Percentiles rank a stretch among this genome's conserved stretches.
phyloP scores from a whole-genome alignment of 192 early-diverging fungal genomes.

The Coemansia sp. region DNA sequence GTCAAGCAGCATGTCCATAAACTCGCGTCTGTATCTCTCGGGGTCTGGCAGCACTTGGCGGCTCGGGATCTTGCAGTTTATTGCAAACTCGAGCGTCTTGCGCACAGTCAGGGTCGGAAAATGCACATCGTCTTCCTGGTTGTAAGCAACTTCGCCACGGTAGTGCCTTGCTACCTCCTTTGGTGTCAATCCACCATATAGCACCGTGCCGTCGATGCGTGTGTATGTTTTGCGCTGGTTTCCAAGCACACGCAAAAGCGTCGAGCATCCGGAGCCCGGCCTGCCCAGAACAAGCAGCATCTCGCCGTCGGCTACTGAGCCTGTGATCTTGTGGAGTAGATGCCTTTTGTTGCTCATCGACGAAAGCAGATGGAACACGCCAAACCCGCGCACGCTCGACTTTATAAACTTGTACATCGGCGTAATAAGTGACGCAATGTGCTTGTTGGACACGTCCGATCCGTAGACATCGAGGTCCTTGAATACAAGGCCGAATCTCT shows the following conservation, averaged over 20 bases:
- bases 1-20: constrained; percentile 53
- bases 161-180: constrained; percentile 61
- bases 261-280: constrained; percentile 69
- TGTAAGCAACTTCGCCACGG: constrained; percentile 76
- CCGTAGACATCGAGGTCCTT: constrained; percentile 42
- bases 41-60: constrained; percentile 69
- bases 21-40: constrained; percentile 40
- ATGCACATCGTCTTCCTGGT: constrained; percentile 79
- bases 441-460: constrained; percentile 30
- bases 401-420: constrained; percentile 43
- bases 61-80: constrained; percentile 68
- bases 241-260: constrained; percentile 62
- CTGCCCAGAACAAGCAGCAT: constrained; percentile 68
- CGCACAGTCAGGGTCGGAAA: constrained; percentile 76
- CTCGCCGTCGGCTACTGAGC: constrained; percentile 72
- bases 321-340: constrained; percentile 62
- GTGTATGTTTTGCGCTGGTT: constrained; percentile 62
- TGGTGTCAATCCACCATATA: constrained; percentile 67
- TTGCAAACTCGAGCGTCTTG: constrained; percentile 76
- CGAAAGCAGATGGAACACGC: constrained; percentile 16
- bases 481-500: constrained; percentile 47
- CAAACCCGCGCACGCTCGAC: constrained; percentile 16
- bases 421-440: constrained; percentile 44
- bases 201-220: constrained; percentile 59
- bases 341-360: constrained; percentile 12